Conservation (phyloP, 495 filamentous ascomycete genomes). For the Daldinia loculata region DNA sequence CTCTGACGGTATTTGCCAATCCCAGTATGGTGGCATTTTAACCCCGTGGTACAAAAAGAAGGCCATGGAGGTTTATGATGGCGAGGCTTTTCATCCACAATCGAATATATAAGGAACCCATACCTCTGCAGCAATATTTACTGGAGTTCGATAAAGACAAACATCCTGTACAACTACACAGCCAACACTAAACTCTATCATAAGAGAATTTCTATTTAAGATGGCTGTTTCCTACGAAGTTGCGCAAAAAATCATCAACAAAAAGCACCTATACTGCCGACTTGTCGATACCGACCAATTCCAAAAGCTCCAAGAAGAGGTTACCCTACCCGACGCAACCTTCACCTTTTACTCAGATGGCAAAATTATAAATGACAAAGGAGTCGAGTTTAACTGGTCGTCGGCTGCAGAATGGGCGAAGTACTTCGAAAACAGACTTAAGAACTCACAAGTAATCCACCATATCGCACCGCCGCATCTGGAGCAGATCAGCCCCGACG, state of each 20-base stretch:
- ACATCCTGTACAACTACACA: neutral
- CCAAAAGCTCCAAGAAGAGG: neutral
- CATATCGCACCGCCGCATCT: conserved; percentile 4
- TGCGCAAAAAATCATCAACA: conserved; percentile 1
- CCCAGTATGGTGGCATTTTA: too few relatives aligned
- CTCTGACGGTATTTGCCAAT: too few relatives aligned
- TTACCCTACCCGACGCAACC: conserved; percentile 11
- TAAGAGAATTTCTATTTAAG: neutral
- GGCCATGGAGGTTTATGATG: too few relatives aligned
- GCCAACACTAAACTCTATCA: neutral
- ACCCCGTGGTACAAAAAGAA: too few relatives aligned
- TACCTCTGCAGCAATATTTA: neutral
- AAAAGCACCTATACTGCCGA: conserved; percentile 17
- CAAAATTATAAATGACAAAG: neutral
- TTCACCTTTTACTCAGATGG: conserved; percentile 1
- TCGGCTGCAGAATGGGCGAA: conserved; percentile 1
- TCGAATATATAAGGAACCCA: neutral
- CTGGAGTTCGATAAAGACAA: neutral
- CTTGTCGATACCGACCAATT: conserved; percentile 17
- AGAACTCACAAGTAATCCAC: neutral
- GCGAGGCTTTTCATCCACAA: too few relatives aligned
- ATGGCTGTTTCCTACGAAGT: conserved; percentile 5
- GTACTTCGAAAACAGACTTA: neutral
- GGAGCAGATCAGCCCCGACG: conserved; percentile 12
- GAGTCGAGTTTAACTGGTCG: conserved; percentile 1